Percentiles rank a stretch among this genome's conserved stretches.
Conservation (phyloP, 1,284 basidiomycete species). For the Apiotrichum domesticum region DNA sequence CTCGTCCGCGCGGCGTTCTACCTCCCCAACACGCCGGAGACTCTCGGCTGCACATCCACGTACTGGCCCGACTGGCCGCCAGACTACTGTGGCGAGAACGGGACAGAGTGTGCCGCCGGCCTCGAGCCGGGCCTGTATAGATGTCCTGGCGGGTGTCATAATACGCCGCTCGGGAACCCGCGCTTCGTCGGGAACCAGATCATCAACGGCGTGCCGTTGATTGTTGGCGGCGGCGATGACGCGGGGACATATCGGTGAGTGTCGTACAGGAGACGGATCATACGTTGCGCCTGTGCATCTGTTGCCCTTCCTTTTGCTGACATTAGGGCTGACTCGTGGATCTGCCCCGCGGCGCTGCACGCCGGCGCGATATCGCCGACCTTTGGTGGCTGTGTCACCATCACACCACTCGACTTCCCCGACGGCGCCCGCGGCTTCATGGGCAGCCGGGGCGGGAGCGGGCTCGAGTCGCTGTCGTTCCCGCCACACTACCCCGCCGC, state of each 20-base stretch:
- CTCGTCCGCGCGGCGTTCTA: conserved; percentile 39
- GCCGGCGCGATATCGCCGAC: conserved; percentile 24
- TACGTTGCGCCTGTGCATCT: not conserved
- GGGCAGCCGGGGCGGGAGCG: conserved; percentile 13
- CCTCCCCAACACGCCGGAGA: conserved; percentile 16
- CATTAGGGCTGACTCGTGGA: conserved; percentile 40
- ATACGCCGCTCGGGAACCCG: conserved; percentile 33
- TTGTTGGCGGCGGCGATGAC: conserved; percentile 35
- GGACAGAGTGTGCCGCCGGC: conserved; percentile 20
- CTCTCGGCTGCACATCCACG: conserved; percentile 29
- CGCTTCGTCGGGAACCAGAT: conserved; percentile 32
- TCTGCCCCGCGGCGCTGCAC: conserved; percentile 39
- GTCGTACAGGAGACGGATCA: not conserved
- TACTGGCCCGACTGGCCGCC: conserved; percentile 39
- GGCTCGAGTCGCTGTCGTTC: conserved; percentile 26
- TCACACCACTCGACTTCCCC: conserved; percentile 25
- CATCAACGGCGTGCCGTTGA: conserved; percentile 28
- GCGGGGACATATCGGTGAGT: conserved; percentile 32
- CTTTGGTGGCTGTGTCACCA: conserved; percentile 33
- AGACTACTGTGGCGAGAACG: conserved; percentile 36
- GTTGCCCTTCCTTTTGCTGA: no score
- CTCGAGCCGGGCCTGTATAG: conserved; percentile 22
- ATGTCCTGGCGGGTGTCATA: conserved; percentile 39
- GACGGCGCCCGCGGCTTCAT: conserved; percentile 13
- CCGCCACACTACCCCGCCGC: conserved; percentile 31